Evolutionary conservation across 345 rosid species (phyloP).

Genomic region (Gossypium longicalyx): DNA sequence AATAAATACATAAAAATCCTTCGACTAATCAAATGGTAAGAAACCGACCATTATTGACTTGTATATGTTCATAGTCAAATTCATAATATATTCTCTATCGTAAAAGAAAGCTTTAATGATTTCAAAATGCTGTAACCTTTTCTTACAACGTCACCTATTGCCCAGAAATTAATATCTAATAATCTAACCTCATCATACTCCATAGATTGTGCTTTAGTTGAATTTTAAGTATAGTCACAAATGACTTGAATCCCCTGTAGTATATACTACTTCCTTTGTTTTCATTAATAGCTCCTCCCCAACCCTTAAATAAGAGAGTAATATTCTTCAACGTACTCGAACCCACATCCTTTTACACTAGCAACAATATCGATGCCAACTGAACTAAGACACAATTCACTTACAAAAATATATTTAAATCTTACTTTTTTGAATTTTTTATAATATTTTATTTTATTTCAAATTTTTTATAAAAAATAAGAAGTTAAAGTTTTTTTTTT

Average conservation of each 20-base stretch:
- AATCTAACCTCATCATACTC: not conserved
- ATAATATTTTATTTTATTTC: too few relatives aligned
- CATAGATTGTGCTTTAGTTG: not conserved
- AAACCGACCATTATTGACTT: not conserved
- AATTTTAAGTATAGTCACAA: not conserved
- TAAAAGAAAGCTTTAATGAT: not conserved
- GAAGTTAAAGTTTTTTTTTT: too few relatives aligned
- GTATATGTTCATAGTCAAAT: not conserved
- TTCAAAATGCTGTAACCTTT: not conserved
- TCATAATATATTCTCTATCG: not conserved
- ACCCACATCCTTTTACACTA: accelerated
- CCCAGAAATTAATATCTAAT: not conserved
- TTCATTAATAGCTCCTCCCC: too few relatives aligned
- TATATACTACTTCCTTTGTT: not conserved
- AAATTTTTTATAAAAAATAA: too few relatives aligned
- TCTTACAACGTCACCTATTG: not conserved
- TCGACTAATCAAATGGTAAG: not conserved
- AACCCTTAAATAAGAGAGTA: too few relatives aligned
- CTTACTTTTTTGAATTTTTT: too few relatives aligned
- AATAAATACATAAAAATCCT: not conserved
- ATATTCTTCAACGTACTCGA: accelerated
- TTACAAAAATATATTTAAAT: too few relatives aligned
- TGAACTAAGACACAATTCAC: too few relatives aligned
- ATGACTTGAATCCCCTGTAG: not conserved
- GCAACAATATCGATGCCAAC: accelerated